Evolutionary conservation across 192 early-diverging fungal genomes (phyloP), one percentile per base, ranked within the genome.

Genomic region (Coemansia sp.): DNA sequence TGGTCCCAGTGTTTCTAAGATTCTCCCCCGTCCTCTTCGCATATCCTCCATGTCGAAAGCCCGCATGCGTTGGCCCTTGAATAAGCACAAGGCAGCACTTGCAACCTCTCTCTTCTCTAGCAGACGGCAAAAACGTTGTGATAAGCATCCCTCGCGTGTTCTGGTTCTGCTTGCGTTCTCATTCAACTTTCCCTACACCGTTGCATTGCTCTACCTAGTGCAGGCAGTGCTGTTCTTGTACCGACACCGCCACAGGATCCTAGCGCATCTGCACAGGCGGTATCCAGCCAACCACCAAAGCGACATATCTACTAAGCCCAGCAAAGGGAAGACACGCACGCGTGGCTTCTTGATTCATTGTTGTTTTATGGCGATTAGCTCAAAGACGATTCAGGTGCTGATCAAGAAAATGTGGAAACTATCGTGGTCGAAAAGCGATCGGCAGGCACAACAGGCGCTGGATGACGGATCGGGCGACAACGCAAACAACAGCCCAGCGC

Each of bases 361-460:
- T 53, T 53, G 7, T 53, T 53, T 53, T 57, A 78, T 78, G 75
- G 28, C 69, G 19, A 52, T 63, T 78, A 78, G 75, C 44, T 45
- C 65, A 31, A 70, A 65, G 33, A 62, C 62, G 2, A 55, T 71
- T 31, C 50, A 31, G 30, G 50, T 23, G 28, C 22, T 28, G 55
- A 30, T 78, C 20, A 76, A 76, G 53, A 72, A 72, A 55, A 78
- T 78, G 69, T 78, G 75, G 75, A 78, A 72, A 67, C 67, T 78
- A 57, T 62, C 69, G 4, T 68, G 75, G 69, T 59, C 60, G 48
- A 78, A 65, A 27, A 52, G 55, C 30, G 65, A 62, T 10, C 47
- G 50, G 17, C 57, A 59, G 41, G 19, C 72, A n/a, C 29, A 28
- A 2, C 50, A 33, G 7, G 17, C 50, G 50, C 28, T 30, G 17